These are phyloP conservation scores for Plasmodium gonderi DNA, from an alignment of 169 alveolate genomes.

Conservation along the genomic window DNA sequence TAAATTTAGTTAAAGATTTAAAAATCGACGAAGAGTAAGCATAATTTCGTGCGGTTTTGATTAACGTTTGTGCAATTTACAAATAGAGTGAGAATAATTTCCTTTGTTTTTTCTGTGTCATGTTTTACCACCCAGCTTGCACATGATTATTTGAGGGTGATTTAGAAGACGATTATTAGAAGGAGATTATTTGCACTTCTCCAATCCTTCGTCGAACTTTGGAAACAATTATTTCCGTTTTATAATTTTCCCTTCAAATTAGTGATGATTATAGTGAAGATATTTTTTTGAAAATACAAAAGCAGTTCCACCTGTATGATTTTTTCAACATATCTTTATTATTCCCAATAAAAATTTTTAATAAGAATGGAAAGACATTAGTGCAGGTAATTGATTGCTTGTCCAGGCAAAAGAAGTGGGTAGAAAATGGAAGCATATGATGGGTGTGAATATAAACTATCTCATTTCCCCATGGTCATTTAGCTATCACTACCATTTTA, in stretches of 20 bases:
- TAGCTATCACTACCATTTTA: neutral
- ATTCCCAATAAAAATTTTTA: constrained; percentile 51
- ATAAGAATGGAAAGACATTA: constrained; percentile 41
- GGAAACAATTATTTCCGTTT: neutral
- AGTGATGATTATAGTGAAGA: constrained; percentile 49
- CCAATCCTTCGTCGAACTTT: too few species aligned
- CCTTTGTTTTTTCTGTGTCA: neutral
- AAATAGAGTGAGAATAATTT: neutral
- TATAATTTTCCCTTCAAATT: constrained; percentile 8
- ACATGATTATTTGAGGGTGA: too few species aligned
- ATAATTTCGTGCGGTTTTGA: neutral
- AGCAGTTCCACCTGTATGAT: constrained; percentile 30
- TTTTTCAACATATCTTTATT: constrained; percentile 49
- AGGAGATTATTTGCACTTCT: neutral
- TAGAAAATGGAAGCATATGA: neutral
- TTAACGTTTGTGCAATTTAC: neutral
- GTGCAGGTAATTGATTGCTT: constrained; percentile 34
- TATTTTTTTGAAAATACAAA: constrained; percentile 60
- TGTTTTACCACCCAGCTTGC: neutral
- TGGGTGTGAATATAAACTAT: neutral
- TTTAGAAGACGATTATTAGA: too few species aligned
- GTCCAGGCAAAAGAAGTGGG: neutral
- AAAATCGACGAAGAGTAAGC: constrained; percentile 55
- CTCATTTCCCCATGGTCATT: neutral
- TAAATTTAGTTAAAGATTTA: constrained; percentile 26